These are phyloP conservation scores for Zalaria obscura DNA, from an alignment of 2,329 filamentous ascomycete genomes.

Conservation along the genomic window DNA sequence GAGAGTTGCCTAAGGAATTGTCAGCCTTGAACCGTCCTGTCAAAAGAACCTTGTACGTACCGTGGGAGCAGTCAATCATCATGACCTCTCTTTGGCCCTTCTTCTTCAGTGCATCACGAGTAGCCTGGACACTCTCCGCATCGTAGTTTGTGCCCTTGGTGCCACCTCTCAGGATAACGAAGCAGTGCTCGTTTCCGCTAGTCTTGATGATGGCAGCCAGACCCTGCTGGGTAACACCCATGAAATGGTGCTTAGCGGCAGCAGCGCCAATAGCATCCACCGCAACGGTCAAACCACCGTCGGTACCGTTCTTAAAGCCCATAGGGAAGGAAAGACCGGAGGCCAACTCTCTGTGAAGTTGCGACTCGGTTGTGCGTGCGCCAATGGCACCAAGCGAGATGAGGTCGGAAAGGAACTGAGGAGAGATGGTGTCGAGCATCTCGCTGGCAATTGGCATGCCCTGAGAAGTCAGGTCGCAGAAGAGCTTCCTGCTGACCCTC, in stretches of 20 bases:
- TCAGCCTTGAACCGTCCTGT: slow-evolving; percentile 7
- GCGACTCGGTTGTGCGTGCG: slow-evolving; percentile 88
- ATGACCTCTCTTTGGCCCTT: slow-evolving; percentile 79
- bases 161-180: slow-evolving; percentile 87
- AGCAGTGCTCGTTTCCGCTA: slow-evolving; percentile 88
- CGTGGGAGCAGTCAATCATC: slow-evolving; percentile 98
- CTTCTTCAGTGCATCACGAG: slow-evolving; percentile 63
- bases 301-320: slow-evolving; percentile 98
- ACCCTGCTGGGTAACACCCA: slow-evolving; percentile 96
- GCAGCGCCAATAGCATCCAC: slow-evolving; percentile 86
- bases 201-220: slow-evolving; percentile 90
- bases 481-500: slow-evolving; percentile 80
- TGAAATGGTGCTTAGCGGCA: slow-evolving; percentile 83
- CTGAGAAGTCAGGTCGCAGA: slow-evolving; percentile 70
- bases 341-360: slow-evolving; percentile 90
- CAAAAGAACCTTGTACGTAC: slow-evolving; percentile 30
- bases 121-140: slow-evolving; percentile 63
- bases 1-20: slow-evolving; percentile 63
- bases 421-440: slow-evolving; percentile 98
- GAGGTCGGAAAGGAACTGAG: slow-evolving; percentile 91
- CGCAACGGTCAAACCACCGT: slow-evolving; percentile 77
- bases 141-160: slow-evolving; percentile 91
- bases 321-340: slow-evolving; percentile 94
- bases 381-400: slow-evolving; percentile 94
- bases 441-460: slow-evolving; percentile 95